These are phyloP conservation scores for Pneumocystis oryctolagi DNA, from an alignment of 1,139 yeast genomes.

Conservation along the genomic window DNA sequence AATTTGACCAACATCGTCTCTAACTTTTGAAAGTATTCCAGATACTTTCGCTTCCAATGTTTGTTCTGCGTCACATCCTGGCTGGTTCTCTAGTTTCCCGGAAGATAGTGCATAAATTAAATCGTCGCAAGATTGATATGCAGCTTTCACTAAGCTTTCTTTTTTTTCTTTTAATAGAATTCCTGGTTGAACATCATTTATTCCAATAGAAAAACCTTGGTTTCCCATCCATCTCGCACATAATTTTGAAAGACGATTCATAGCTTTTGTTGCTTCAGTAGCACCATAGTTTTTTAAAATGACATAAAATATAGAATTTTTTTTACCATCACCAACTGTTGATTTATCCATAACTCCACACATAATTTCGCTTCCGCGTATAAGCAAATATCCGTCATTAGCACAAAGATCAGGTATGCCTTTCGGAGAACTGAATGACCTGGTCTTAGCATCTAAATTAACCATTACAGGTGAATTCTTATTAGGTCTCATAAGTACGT, in stretches of 20 bases:
- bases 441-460: constrained; percentile 87
- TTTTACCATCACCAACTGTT: constrained; percentile 92
- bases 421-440: constrained; percentile 67
- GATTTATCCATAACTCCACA: constrained; percentile 97
- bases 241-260: constrained; percentile 96
- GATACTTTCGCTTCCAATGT: constrained; percentile 95
- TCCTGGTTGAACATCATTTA: constrained; percentile 94
- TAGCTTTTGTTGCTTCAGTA: constrained; percentile 83
- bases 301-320: constrained; percentile 90
- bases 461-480: constrained; percentile 59
- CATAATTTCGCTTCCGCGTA: constrained; percentile 76
- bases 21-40: constrained; percentile 85
- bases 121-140: constrained; percentile 84
- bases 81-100: constrained; percentile 93
- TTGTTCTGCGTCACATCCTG: constrained; percentile 98
- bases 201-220: constrained; percentile 94
- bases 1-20: constrained; percentile 98
- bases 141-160: constrained; percentile 79
- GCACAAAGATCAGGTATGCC: constrained; percentile 82
- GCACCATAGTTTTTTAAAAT: constrained; percentile 92
- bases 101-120: constrained; percentile 62
- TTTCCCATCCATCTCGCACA: constrained; percentile 92
- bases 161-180: constrained; percentile 57
- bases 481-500: constrained; percentile 75
- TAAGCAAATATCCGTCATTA: constrained; percentile 84